These are phyloP conservation scores for Tylopilus rubrobrunneus DNA, from an alignment of 768 basidiomycete genomes.

Conservation along the genomic window DNA sequence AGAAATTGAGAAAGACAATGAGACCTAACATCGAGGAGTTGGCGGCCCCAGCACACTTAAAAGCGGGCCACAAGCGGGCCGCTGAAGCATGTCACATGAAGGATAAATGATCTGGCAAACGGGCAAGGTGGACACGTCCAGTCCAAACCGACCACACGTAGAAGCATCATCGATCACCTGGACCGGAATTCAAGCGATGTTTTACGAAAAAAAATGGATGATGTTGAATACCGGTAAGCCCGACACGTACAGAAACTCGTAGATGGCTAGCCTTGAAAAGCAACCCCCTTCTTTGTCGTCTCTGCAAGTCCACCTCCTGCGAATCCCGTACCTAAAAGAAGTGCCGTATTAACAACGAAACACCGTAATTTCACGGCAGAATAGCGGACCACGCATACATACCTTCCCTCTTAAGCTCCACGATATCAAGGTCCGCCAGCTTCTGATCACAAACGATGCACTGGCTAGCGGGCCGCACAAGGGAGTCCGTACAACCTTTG, in stretches of 20 bases:
- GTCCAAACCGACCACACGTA: not conserved
- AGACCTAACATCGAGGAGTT: not conserved
- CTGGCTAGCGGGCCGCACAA: slow-evolving; percentile 72
- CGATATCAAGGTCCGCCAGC: slow-evolving; percentile 65
- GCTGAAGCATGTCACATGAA: not conserved
- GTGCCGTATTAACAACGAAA: not conserved
- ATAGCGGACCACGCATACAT: slow-evolving; percentile 11
- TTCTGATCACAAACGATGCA: slow-evolving; percentile 83
- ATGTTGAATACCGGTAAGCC: not conserved
- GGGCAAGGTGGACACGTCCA: not conserved
- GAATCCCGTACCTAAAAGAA: slow-evolving; percentile 75
- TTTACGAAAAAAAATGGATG: not conserved
- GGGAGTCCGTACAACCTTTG: slow-evolving; percentile 84
- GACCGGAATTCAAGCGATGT: not conserved
- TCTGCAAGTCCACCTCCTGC: slow-evolving; percentile 95
- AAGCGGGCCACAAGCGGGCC: not conserved
- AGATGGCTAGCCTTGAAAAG: slow-evolving; percentile 71
- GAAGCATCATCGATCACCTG: not conserved
- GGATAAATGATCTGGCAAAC: not conserved
- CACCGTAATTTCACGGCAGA: not conserved
- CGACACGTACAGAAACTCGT: slow-evolving; percentile 1
- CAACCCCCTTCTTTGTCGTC: slow-evolving; percentile 70
- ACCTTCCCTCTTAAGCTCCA: slow-evolving; percentile 90
- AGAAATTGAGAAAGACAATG: slow-evolving; percentile 2
- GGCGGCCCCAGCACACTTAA: not conserved